These are phyloP conservation scores for Alternaria sp. DNA, from an alignment of 2,329 filamentous ascomycete genomes.

Conservation along the genomic window DNA sequence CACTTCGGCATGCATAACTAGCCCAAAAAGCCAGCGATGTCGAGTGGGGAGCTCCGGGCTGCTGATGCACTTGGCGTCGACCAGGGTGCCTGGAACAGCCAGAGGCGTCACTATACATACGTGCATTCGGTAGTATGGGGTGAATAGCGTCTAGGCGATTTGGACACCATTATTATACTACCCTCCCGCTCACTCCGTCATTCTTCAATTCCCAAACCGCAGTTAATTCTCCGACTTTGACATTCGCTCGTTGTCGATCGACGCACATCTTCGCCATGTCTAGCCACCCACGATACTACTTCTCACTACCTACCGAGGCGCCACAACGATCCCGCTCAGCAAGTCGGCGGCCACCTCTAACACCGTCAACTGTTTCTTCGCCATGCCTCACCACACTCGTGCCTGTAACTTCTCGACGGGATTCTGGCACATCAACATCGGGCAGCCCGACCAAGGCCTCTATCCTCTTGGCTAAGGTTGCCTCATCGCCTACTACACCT, in stretches of 20 bases:
- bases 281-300: conserved; percentile 48
- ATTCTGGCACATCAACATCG: conserved; percentile 50
- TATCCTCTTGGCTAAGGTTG: conserved; percentile 55
- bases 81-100: conserved; percentile 44
- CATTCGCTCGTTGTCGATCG: conserved; percentile 17
- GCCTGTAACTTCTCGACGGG: conserved; percentile 51
- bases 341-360: conserved; percentile 55
- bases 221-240: conserved; percentile 25
- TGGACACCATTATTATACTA: conserved; percentile 44
- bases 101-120: conserved; percentile 41
- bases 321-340: conserved; percentile 46
- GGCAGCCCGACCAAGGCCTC: conserved; percentile 54
- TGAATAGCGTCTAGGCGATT: conserved; percentile 51
- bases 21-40: conserved; percentile 41
- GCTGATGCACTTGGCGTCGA: conserved; percentile 46
- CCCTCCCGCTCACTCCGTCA: conserved; percentile 24
- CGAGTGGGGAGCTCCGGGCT: conserved; percentile 44
- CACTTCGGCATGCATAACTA: conserved; percentile 43
- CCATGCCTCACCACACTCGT: conserved; percentile 55
- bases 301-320: conserved; percentile 49
- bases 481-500: conserved; percentile 53
- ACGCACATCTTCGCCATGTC: conserved; percentile 42
- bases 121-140: conserved; percentile 47
- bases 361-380: conserved; percentile 57
- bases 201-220: conserved; percentile 26